Conservation (phyloP, 2,329 filamentous ascomycete genomes). For the Clonostachys rosea region DNA sequence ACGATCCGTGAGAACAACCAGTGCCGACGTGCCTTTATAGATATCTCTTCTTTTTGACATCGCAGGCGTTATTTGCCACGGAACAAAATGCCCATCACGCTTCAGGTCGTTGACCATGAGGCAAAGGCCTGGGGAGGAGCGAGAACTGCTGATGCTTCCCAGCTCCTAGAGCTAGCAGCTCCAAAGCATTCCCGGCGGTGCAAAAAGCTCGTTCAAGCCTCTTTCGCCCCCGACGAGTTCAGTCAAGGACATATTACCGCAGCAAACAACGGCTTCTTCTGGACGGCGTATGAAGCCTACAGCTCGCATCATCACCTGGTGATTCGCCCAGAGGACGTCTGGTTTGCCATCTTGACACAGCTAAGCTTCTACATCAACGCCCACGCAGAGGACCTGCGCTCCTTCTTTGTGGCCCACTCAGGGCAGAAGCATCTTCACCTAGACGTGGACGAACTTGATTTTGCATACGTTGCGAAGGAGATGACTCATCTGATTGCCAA, state of each 20-base stretch:
- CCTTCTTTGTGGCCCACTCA: slow-evolving; percentile 33
- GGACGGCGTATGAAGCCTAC: slow-evolving; percentile 29
- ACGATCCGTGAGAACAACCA: too few species aligned
- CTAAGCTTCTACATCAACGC: slow-evolving; percentile 38
- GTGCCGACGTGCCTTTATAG: too few species aligned
- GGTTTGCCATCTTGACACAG: slow-evolving; percentile 45
- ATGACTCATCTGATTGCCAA: slow-evolving; percentile 32
- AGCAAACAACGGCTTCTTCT: slow-evolving; percentile 30
- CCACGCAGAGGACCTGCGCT: slow-evolving; percentile 35
- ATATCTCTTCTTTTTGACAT: too few species aligned
- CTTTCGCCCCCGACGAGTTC: not conserved
- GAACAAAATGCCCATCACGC: not conserved
- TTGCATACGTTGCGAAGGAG: slow-evolving; percentile 11
- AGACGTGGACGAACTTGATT: not conserved
- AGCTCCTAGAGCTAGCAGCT: not conserved
- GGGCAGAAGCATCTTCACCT: slow-evolving; percentile 13
- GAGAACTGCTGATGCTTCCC: not conserved
- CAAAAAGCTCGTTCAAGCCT: not conserved
- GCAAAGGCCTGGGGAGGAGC: not conserved
- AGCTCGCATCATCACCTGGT: slow-evolving; percentile 35
- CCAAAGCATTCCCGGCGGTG: not conserved
- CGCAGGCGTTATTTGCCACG: too few species aligned
- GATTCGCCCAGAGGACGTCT: slow-evolving; percentile 47
- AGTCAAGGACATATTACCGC: not conserved
- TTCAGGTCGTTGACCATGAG: not conserved